These are phyloP conservation scores for Wickerhamomyces sydowiorum DNA, from an alignment of 805 yeast genomes.

Conservation along the genomic window DNA sequence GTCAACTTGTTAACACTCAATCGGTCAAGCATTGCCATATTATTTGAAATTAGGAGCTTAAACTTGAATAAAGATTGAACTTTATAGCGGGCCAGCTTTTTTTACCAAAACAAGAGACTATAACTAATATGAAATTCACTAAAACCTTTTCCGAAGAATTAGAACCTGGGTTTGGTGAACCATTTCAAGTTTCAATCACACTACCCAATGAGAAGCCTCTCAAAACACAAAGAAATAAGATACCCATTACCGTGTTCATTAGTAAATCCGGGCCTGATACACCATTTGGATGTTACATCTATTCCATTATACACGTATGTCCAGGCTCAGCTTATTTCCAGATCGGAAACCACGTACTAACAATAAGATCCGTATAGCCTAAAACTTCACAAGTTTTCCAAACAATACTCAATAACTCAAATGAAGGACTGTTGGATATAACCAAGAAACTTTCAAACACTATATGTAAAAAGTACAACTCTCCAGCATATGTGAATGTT, in stretches of 20 bases:
- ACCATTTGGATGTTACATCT: conserved; percentile 37
- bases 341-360: background rate
- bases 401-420: conserved; percentile 37
- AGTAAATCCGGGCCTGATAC: conserved; percentile 26
- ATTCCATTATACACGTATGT: conserved; percentile 32
- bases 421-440: conserved; percentile 35
- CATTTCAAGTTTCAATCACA: conserved; percentile 7
- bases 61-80: too few species aligned
- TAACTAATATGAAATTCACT: conserved; percentile 1
- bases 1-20: too few species aligned
- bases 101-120: background rate
- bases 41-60: too few species aligned
- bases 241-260: conserved; percentile 33
- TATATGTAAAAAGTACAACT: conserved; percentile 32
- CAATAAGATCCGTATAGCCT: conserved; percentile 1
- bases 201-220: conserved; percentile 4
- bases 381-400: conserved; percentile 28
- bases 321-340: too few species aligned
- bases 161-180: conserved; percentile 10
- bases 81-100: too few species aligned
- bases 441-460: conserved; percentile 36
- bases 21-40: too few species aligned
- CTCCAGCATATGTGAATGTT: conserved; percentile 41
- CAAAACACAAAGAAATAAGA: conserved; percentile 2
- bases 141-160: conserved; percentile 4